Percentiles rank a stretch among this genome's conserved stretches.
Evolutionary conservation across 768 basidiomycete species (phyloP).

Genomic region (Fistulinella prunicolor): DNA sequence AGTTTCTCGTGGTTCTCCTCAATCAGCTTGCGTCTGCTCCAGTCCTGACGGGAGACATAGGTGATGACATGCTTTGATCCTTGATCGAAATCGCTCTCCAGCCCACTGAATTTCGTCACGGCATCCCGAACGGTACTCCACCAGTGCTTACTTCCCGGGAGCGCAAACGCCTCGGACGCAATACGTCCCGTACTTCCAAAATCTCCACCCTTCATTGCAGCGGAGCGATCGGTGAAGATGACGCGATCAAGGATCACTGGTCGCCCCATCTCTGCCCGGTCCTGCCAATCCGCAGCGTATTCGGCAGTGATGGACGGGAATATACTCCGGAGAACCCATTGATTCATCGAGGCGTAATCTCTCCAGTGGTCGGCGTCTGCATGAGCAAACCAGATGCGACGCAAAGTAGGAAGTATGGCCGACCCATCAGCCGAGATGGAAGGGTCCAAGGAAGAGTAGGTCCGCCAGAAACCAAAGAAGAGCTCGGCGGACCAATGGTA

Average conservation of each 20-base stretch:
- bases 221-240: conserved; percentile 80
- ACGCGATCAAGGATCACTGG: conserved; percentile 86
- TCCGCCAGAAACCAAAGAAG: conserved; percentile 89
- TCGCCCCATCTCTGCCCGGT: conserved; percentile 65
- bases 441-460: conserved; percentile 80
- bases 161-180: conserved; percentile 68
- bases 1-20: conserved; percentile 75
- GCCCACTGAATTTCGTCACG: conserved; percentile 68
- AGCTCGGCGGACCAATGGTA: conserved; percentile 94
- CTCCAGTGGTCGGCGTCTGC: conserved; percentile 79
- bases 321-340: conserved; percentile 74
- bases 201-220: conserved; percentile 69
- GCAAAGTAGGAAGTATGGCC: conserved; percentile 68
- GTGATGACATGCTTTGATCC: conserved; percentile 80
- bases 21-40: conserved; percentile 82
- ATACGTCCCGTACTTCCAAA: conserved; percentile 72
- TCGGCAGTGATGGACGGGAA: conserved; percentile 83
- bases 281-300: conserved; percentile 80
- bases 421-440: conserved; percentile 61
- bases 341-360: conserved; percentile 90
- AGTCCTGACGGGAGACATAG: conserved; percentile 85
- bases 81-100: conserved; percentile 42
- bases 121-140: conserved; percentile 77
- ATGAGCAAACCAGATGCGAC: conserved; percentile 74
- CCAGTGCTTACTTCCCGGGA: conserved; percentile 79